Evolutionary conservation across 78 protist species (phyloP).

Genomic region (Dictyostelium capitatum): DNA sequence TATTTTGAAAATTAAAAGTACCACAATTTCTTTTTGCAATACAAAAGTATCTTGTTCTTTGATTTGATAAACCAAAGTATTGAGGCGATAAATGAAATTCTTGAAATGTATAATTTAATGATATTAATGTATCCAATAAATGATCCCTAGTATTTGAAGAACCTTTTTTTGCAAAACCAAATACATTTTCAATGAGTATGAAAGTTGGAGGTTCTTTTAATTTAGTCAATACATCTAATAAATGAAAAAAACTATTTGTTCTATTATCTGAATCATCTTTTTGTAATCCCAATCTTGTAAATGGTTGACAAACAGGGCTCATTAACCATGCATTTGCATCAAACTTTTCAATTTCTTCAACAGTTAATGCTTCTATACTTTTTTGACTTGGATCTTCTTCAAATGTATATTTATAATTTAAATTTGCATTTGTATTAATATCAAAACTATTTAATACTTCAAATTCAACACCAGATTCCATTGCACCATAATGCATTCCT

Average conservation of each 20-base stretch:
- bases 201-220: conserved; percentile 58
- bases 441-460: conserved; percentile 55
- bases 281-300: conserved; percentile 87
- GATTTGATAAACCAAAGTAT: conserved; percentile 86
- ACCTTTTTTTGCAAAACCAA: conserved; percentile 84
- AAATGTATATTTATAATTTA: conserved; percentile 42
- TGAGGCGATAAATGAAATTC: conserved; percentile 85
- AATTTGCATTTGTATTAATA: conserved; percentile 70
- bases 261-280: conserved; percentile 80
- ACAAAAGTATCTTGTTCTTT: conserved; percentile 87
- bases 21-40: conserved; percentile 48
- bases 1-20: neutral
- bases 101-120: conserved; percentile 60
- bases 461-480: conserved; percentile 23
- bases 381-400: conserved; percentile 16
- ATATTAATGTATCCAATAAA: conserved; percentile 36
- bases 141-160: conserved; percentile 48
- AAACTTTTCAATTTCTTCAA: conserved; percentile 30
- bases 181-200: conserved; percentile 89
- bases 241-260: conserved; percentile 64
- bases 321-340: conserved; percentile 61
- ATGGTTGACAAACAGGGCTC: conserved; percentile 94
- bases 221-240: conserved; percentile 36
- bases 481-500: conserved; percentile 56
- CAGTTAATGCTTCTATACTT: conserved; percentile 51